These are phyloP conservation scores for Aspergillus alliaceus DNA, from an alignment of 2,329 filamentous ascomycete species.

Conservation along the genomic window DNA sequence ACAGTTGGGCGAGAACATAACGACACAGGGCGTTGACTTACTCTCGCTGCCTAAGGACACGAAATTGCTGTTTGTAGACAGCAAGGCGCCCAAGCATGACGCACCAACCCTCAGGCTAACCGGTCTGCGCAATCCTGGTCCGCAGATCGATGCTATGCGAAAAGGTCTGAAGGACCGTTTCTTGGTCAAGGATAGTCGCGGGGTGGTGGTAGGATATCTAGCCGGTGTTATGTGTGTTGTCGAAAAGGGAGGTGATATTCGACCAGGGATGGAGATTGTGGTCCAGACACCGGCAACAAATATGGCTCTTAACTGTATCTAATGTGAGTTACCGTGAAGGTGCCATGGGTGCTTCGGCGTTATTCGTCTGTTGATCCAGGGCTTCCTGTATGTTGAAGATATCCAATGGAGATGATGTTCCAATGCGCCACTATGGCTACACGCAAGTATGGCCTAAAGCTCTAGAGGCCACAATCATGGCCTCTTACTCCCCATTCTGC, in stretches of 20 bases:
- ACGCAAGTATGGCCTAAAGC: no score
- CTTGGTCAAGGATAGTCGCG: constrained; percentile 4
- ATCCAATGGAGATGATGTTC: neutral
- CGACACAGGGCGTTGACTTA: constrained; percentile 12
- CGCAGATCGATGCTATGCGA: constrained; percentile 6
- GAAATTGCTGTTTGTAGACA: constrained; percentile 6
- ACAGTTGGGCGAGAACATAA: constrained; percentile 12
- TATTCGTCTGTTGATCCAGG: neutral
- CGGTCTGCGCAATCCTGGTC: constrained; percentile 9
- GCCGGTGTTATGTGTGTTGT: constrained; percentile 18
- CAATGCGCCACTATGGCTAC: no score
- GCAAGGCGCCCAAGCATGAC: neutral
- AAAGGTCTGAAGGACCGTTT: constrained; percentile 10
- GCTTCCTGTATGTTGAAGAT: neutral
- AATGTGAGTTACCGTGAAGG: neutral
- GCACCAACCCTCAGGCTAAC: constrained; percentile 5
- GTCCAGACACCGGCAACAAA: constrained; percentile 1
- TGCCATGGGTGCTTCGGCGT: neutral
- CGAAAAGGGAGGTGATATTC: constrained; percentile 10
- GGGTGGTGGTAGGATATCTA: constrained; percentile 4
- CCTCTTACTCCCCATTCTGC: no score
- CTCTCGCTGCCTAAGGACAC: constrained; percentile 1
- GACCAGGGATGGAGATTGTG: constrained; percentile 11
- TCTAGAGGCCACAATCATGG: no score
- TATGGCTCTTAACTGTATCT: neutral